Evolutionary conservation across 495 filamentous ascomycete species (phyloP), one percentile per base, ranked within the genome.

Genomic region (Aspergillus biplanus): DNA sequence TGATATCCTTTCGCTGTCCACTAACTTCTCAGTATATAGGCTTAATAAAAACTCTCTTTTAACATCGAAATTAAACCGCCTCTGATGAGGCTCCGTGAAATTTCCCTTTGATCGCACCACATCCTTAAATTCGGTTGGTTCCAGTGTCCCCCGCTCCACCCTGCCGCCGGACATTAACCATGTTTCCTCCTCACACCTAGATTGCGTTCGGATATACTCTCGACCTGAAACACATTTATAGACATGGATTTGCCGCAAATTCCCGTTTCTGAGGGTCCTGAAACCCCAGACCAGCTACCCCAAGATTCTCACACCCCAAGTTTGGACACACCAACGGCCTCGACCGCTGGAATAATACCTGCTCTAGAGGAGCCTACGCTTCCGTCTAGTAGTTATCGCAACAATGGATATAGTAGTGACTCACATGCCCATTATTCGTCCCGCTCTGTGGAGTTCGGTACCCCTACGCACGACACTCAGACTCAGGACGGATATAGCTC

Each of bases 391-490:
- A 63, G 53, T 50, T 64, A 72, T 55, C 71, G 75, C 56, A 72
- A 75, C 54, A 73, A 74, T 47, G 78, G 75, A 34, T 80, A 79
- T 58, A 78, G 69, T 65, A 80, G 80, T 66, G 81, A 81, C 59
- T 76, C 77, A 27, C 78, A 73, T 49, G 71, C 73, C 27, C 76
- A 83, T 63, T 80, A 80, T 58, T 74, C 76, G 59, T 73, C 77
- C 58, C 80, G 73, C 52, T 70, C 82, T 33, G 66, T 75, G 46
- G 80, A 82, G 39, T 80, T 80, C 59, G 71, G 77, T 57, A 72
- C 76, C 47, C 72, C 80, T 21, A 69, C 73, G 57, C 76, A 71
- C 33, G 80, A 79, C 58, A 75, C 79, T 50, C 71, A 75, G 13
- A 66, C 75, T 5, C 73, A 75, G 46, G 80, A 84, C 39, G 73